Evolutionary conservation across 805 yeast species (phyloP).

Genomic region (Wickerhamomyces strasburgensis): DNA sequence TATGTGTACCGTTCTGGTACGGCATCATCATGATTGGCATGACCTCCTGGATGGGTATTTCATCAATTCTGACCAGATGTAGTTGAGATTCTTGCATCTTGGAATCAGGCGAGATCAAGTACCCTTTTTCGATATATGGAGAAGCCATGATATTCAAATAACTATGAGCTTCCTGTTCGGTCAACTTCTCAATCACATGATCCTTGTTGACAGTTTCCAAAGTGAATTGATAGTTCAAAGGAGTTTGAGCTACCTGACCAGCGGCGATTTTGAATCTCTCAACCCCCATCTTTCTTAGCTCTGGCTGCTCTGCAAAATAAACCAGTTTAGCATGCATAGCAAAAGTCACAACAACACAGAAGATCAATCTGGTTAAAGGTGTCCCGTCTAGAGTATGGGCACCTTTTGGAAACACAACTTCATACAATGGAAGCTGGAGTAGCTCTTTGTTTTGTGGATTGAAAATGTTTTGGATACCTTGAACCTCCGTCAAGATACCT

Average conservation of each 20-base stretch:
- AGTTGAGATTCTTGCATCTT: conserved; percentile 11
- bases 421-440: conserved; percentile 30
- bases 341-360: conserved; percentile 73
- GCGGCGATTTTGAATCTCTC: conserved; percentile 73
- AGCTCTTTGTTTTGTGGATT: conserved; percentile 5
- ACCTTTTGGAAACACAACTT: conserved; percentile 27
- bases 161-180: conserved; percentile 6
- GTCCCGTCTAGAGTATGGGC: neutral
- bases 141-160: conserved; percentile 15
- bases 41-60: conserved; percentile 10
- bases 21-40: conserved; percentile 13
- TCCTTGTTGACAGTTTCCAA: neutral
- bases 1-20: conserved; percentile 17
- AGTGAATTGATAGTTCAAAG: conserved; percentile 5
- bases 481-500: conserved; percentile 32
- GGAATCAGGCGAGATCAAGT: conserved; percentile 23
- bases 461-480: conserved; percentile 34
- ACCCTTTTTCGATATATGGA: conserved; percentile 19
- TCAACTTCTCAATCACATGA: neutral
- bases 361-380: conserved; percentile 16
- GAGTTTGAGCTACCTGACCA: conserved; percentile 29
- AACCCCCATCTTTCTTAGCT: conserved; percentile 56
- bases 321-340: conserved; percentile 84
- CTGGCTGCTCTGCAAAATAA: conserved; percentile 70
- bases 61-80: conserved; percentile 16